A percentile compares a stretch with the other conserved stretches of the same genome.
Evolutionary conservation across 2,329 filamentous ascomycete genomes (phyloP).

Genomic region (Cladobotryum protrusum): DNA sequence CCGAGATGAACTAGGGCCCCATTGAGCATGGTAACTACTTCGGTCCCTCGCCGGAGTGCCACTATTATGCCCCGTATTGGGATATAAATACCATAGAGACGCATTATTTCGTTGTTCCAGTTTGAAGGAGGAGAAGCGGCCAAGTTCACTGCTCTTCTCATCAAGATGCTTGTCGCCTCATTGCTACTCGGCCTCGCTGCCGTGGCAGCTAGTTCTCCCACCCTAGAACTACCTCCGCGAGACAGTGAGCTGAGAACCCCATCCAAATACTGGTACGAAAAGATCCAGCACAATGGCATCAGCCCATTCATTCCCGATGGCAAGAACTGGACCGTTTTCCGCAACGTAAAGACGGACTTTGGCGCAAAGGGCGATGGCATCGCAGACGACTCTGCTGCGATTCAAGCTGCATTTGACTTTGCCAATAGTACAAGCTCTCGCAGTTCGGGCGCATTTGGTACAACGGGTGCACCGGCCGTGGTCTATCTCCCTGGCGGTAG

Average conservation of each 20-base stretch:
- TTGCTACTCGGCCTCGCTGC: conserved; percentile 8
- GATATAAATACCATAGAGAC: no score
- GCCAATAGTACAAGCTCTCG: conserved; percentile 10
- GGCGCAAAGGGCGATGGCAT: conserved; percentile 56
- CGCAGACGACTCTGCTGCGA: conserved; percentile 73
- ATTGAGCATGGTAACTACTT: no score
- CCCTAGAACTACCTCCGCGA: background rate
- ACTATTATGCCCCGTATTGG: no score
- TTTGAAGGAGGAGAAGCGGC: no score
- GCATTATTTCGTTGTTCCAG: no score
- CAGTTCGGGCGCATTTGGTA: conserved; percentile 11
- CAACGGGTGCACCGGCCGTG: conserved; percentile 14
- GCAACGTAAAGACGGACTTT: conserved; percentile 60
- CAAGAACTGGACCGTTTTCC: conserved; percentile 48
- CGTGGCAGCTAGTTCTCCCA: conserved; percentile 1
- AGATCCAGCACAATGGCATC: conserved; percentile 15
- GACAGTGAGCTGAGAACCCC: conserved; percentile 2
- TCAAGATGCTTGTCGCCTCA: conserved; percentile 3
- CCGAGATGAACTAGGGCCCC: no score
- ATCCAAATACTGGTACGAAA: conserved; percentile 13
- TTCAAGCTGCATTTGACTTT: conserved; percentile 31
- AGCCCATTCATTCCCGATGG: conserved; percentile 13
- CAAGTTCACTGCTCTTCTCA: background rate
- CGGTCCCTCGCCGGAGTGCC: no score
- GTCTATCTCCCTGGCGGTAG: conserved; percentile 26